A percentile compares a stretch with the other conserved stretches of the same genome.
These are phyloP conservation scores for Sporobolus alterniflorus DNA, from an alignment of 202 grass and related monocot genomes.

Conservation along the genomic window DNA sequence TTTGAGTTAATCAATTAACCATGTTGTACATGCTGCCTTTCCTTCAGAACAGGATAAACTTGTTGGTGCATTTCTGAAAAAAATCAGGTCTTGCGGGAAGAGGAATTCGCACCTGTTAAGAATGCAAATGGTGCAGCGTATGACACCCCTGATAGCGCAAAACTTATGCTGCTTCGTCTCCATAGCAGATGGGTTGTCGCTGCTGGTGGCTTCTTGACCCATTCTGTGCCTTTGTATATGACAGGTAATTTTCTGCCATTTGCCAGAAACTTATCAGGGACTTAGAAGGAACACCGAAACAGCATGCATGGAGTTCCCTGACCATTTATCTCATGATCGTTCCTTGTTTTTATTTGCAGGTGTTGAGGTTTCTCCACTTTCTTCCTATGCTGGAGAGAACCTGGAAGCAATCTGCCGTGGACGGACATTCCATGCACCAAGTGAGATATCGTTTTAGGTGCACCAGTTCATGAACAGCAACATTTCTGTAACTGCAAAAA, in stretches of 20 bases:
- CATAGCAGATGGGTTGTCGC: slow-evolving; percentile 99
- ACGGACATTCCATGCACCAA: slow-evolving; percentile 85
- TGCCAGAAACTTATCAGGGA: background rate
- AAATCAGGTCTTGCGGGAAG: slow-evolving; percentile 78
- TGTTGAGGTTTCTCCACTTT: slow-evolving; percentile 91
- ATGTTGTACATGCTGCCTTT: background rate
- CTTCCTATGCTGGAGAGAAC: slow-evolving; percentile 83
- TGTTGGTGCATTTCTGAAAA: background rate
- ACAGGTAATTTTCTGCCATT: slow-evolving; percentile 58
- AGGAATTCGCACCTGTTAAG: slow-evolving; percentile 99
- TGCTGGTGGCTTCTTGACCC: slow-evolving; percentile 93
- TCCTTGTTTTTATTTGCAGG: slow-evolving; percentile 35
- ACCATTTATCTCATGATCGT: background rate
- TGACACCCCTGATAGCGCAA: slow-evolving; percentile 87
- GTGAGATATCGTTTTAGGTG: slow-evolving; percentile 82
- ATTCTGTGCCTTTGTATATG: slow-evolving; percentile 96
- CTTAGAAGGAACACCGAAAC: background rate
- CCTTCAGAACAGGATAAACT: slow-evolving; percentile 2
- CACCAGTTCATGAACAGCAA: background rate
- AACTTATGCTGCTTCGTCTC: slow-evolving; percentile 94
- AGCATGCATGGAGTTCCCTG: background rate
- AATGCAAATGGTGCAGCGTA: slow-evolving; percentile 87
- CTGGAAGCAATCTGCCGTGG: slow-evolving; percentile 92
- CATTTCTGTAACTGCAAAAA: background rate
- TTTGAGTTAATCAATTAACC: slow-evolving; percentile 10